A percentile compares a stretch with the other conserved stretches of the same genome.
These are phyloP conservation scores for Chaetomium globosum DNA, from an alignment of 2,329 filamentous ascomycete genomes.

Conservation along the genomic window DNA sequence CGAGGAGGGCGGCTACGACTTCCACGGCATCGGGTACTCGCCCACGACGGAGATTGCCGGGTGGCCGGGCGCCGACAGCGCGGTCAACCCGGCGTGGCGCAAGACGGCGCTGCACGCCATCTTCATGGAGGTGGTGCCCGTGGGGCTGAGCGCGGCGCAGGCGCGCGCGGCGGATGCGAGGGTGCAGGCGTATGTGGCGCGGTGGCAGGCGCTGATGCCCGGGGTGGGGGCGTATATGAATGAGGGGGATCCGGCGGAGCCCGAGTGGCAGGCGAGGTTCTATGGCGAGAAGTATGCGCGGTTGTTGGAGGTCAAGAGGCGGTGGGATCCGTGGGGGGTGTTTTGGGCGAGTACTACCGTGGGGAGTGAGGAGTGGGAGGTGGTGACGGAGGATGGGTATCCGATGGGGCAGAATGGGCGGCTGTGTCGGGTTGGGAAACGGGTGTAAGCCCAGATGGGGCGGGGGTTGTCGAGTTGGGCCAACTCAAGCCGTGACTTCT, in stretches of 20 bases:
- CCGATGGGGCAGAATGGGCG: conserved; percentile 34
- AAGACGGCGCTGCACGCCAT: conserved; percentile 30
- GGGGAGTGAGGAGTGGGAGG: conserved; percentile 34
- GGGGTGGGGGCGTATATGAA: conserved; percentile 33
- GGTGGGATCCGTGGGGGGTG: conserved; percentile 45
- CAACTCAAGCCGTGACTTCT: background rate
- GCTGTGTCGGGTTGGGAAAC: conserved; percentile 28
- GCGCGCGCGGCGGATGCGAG: conserved; percentile 26
- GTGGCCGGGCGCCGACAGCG: conserved; percentile 34
- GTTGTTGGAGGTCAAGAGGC: conserved; percentile 45
- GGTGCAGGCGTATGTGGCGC: conserved; percentile 24
- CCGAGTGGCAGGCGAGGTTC: conserved; percentile 32
- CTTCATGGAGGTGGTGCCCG: conserved; percentile 30
- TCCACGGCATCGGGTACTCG: conserved; percentile 38
- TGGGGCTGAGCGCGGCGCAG: conserved; percentile 26
- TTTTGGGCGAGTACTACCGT: conserved; percentile 39
- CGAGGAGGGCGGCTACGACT: conserved; percentile 36
- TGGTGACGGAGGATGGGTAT: conserved; percentile 31
- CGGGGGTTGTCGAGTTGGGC: background rate
- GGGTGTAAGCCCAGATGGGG: too few species aligned
- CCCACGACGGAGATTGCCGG: conserved; percentile 34
- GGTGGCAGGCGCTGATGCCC: conserved; percentile 30
- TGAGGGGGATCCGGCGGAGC: conserved; percentile 34
- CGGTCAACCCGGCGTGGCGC: conserved; percentile 39
- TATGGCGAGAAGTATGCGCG: conserved; percentile 37